Base-by-base conservation (phyloP, 1,284 basidiomycete genomes). In the Meripilus lineatus region DNA sequence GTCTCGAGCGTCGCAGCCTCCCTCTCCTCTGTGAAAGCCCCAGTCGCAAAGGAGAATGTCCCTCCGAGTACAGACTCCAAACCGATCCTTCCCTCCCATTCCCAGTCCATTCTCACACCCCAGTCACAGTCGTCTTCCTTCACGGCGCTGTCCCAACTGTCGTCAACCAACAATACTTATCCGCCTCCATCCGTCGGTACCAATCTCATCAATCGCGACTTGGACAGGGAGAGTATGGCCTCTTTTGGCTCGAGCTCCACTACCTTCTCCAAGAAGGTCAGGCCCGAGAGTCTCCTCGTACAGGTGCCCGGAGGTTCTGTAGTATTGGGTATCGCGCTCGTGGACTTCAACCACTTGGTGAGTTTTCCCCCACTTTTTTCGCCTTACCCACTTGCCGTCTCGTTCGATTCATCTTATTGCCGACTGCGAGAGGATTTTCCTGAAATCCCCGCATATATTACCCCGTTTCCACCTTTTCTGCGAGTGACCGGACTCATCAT, bases 271-370 rank as follows among this genome's bases (percentile, higher is more conserved):
- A 74, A 77, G 52, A 90, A 90, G 62, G 74, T 79, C 23, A 74
- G 87, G 6, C 88, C 87, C 11, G 87, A 90, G 57, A 87, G 84
- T 5, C 67, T 85, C 58, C 58, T 90, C 8, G 62, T 86, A 18
- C 72, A 75, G 28, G 70, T 78, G 10, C 70, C 74, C 0, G 67
- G 65, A 17, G 79, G 79, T 2, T 79, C 79, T 4, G 64, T 91
- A 22, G 73, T 93, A 14, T 69, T 92, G 6, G 91, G 91, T 4
- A 82, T 93, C 42, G 91, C 89, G 2, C 68, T 94, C 17, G 84
- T 94, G 23, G 91, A 94, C 59, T 94, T 94, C 59, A 92, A 94
- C 61, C 91, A 94, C 64, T 63, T 93, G 57, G 90, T 91, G 58
- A 57, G 76, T 59, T 32, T 43, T 21, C 42, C 45, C 8, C 35